Base-by-base conservation (phyloP, 2,329 filamentous ascomycete genomes). In the Aspergillus nomiae region DNA sequence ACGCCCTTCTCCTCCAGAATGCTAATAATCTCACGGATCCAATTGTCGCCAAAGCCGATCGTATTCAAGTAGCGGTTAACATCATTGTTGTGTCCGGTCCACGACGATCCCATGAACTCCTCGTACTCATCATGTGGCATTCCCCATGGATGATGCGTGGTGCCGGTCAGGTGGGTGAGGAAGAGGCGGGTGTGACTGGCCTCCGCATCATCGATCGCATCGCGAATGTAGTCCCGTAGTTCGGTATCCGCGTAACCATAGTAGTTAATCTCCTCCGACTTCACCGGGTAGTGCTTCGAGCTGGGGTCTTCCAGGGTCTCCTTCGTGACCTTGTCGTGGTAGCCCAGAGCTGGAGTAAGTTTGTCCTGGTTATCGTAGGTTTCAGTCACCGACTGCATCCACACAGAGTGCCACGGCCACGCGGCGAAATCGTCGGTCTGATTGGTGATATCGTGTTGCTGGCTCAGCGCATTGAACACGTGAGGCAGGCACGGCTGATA, bases 401-500 rank as follows among this genome's bases (percentile, higher is more conserved):
- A 77, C 19, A 66, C 65, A 1, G 74, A 71, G 28, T 73, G 70
- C 74, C 74, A 77, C 14, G 73, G 74, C 72, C 73, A 75, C n/a
- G 67, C 65, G 24, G 65, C 71, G 45, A 72, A 74, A 43, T 75
- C 67, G 5, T 72, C 63, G 0, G 71, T 67, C 38, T 68, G 55
- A 14, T 64, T 68, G 10, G 61, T 70, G 38, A 66, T 67, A 48
- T 71, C 70, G 1, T 60, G 55, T 57, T 72, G 71, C 12, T 68
- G 63, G 56, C 66, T 71, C 8, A 76, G 57, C 3, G 68, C 69
- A 11, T 70, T 63, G 32, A 75, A 66, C 7, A 76, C 66, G 11
- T 77, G 81, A 0, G 81, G 76, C 56, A 83, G 61, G 51, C 81
- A 83, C 0, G 81, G 81, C 48, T 82, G 79, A 63, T 82, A 82